A percentile compares a stretch with the other conserved stretches of the same genome.
Conservation (phyloP, 495 filamentous ascomycete species). For the Hypoxylon fuscum region DNA sequence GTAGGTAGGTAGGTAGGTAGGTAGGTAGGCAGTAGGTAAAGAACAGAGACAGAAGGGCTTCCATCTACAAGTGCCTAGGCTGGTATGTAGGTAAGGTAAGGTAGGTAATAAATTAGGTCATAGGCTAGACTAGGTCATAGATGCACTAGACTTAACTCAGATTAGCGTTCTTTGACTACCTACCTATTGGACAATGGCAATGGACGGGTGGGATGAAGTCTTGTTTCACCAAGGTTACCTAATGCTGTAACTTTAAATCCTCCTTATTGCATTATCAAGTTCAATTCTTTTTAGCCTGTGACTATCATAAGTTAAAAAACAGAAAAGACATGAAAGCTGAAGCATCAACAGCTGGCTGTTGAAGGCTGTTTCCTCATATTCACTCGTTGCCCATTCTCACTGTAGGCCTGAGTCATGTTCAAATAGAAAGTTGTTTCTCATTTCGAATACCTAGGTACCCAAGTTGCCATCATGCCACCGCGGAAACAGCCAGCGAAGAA, state of each 20-base stretch:
- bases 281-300: conserved; percentile 32
- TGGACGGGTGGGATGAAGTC: too few species aligned
- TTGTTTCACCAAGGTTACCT: background rate
- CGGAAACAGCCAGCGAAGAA: conserved; percentile 38
- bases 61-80: too few species aligned
- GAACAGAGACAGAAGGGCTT: too few species aligned
- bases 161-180: too few species aligned
- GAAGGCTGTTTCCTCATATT: conserved; percentile 17
- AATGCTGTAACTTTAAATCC: too few species aligned
- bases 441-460: background rate
- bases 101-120: too few species aligned
- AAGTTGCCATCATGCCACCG: conserved; percentile 38
- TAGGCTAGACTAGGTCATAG: too few species aligned
- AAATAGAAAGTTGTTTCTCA: background rate
- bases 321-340: conserved; percentile 27
- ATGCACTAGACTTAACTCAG: too few species aligned
- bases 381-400: conserved; percentile 4
- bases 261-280: conserved; percentile 32
- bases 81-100: too few species aligned
- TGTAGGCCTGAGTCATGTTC: background rate
- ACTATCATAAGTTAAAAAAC: conserved; percentile 4
- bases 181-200: too few species aligned
- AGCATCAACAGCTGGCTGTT: conserved; percentile 44
- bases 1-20: too few species aligned
- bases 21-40: too few species aligned